Percentiles rank a stretch among this genome's conserved stretches.
Evolutionary conservation across 1,284 basidiomycete genomes (phyloP).

Genomic region (Pulchroboletus neoregius): DNA sequence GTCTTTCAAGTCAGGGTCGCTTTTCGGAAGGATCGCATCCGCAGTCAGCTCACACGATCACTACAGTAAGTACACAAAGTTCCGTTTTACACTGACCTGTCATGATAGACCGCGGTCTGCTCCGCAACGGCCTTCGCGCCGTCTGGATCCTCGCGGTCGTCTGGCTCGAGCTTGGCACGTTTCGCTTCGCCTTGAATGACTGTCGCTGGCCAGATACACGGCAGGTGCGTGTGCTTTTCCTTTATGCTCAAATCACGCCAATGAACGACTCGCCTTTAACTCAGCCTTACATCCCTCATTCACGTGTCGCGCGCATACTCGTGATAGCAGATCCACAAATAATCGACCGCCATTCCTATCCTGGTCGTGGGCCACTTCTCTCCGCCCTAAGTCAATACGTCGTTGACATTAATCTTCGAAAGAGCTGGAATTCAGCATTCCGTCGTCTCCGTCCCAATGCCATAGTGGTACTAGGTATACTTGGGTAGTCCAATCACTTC

Average conservation of each 20-base stretch:
- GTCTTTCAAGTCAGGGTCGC: too few relatives aligned
- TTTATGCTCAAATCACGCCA: not conserved
- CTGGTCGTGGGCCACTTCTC: constrained; percentile 38
- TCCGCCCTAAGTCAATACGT: constrained; percentile 47
- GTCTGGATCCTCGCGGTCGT: constrained; percentile 29
- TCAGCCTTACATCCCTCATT: constrained; percentile 20
- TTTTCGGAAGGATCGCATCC: too few relatives aligned
- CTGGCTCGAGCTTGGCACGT: constrained; percentile 32
- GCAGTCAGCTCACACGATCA: too few relatives aligned
- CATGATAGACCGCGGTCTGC: not conserved
- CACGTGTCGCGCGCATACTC: constrained; percentile 54
- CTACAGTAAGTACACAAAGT: too few relatives aligned
- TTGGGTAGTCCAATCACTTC: constrained; percentile 51
- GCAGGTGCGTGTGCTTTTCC: constrained; percentile 16
- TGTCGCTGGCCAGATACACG: constrained; percentile 30
- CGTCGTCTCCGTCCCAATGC: constrained; percentile 58
- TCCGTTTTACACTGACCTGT: too few relatives aligned
- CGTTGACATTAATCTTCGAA: constrained; percentile 68
- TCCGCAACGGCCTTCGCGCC: constrained; percentile 19
- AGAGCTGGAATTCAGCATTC: constrained; percentile 67
- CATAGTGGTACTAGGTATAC: constrained; percentile 79
- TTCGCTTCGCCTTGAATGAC: constrained; percentile 16
- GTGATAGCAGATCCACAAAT: constrained; percentile 80
- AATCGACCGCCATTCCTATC: constrained; percentile 48
- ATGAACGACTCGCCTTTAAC: too few relatives aligned